These are phyloP conservation scores for Ensete glaucum DNA, from an alignment of 176 grass and related monocot genomes.

Conservation along the genomic window DNA sequence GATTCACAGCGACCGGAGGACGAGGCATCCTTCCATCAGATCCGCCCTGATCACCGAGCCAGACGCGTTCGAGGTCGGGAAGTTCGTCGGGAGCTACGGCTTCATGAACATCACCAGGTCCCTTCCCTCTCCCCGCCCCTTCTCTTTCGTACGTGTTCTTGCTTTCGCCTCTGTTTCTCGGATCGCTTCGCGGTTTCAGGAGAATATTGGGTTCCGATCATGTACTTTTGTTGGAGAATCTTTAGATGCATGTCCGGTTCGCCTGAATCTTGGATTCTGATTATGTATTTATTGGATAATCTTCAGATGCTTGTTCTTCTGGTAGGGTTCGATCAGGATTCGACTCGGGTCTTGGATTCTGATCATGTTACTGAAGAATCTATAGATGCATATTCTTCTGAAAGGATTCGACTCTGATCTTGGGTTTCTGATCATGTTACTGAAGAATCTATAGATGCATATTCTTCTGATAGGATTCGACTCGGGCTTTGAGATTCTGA, in stretches of 20 bases:
- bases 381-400: too few species aligned
- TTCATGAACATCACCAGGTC: conserved; percentile 96
- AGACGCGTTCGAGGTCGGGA: conserved; percentile 72
- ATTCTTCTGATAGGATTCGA: too few species aligned
- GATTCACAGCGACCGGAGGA: neutral
- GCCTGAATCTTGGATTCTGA: neutral
- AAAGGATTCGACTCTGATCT: too few species aligned
- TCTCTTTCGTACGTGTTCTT: neutral
- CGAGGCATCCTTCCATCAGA: conserved; percentile 8
- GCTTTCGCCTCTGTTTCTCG: neutral
- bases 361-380: too few species aligned
- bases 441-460: too few species aligned
- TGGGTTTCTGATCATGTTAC: too few species aligned
- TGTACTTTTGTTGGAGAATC: neutral
- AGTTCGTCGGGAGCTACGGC: conserved; percentile 63
- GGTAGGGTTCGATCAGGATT: too few species aligned
- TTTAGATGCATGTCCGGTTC: neutral
- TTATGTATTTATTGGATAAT: too few species aligned
- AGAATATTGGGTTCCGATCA: too few species aligned
- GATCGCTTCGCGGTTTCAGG: neutral
- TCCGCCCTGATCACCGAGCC: conserved; percentile 67
- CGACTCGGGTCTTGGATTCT: too few species aligned
- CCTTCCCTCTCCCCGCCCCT: neutral
- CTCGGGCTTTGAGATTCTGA: too few species aligned
- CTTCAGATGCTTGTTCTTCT: too few species aligned